Base-by-base conservation (phyloP, 2,329 filamentous ascomycete species). In the Fusarium globosum region DNA sequence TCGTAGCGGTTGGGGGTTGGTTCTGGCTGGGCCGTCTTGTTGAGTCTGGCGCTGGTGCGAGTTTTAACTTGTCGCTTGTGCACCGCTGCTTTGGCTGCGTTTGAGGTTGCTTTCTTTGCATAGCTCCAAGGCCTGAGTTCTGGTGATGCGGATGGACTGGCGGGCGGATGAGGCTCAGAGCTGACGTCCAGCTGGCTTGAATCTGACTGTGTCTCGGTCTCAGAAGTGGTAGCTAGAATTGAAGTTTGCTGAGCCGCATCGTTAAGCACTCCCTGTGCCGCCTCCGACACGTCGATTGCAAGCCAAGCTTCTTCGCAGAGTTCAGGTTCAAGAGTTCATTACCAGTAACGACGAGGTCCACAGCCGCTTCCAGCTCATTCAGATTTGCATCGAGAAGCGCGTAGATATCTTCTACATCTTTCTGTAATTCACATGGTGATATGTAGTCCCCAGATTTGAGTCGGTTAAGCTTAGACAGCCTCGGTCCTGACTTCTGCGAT, bases 181-280 rank as follows among this genome's bases (percentile, higher is more conserved):
- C 6, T 43, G 11, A 43, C n/a, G 6, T 23, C 15, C 15, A 15
- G n/a, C 0, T 11, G n/a, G 41, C 41, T 23, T 16, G 41, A 0
- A 23, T 6, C 11, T 23, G 41, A 10, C 10, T 43, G 41, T 12
- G 10, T 10, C 15, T 43, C 15, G 4, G 23, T 8, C 15, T 16
- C 10, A 16, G 9, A 16, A 16, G n/a, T 23, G 15, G 41, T 0
- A 23, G n/a, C 41, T 5, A 16, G 15, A 23, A 11, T 2, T 7
- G n/a, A 4, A 16, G 15, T 3, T 23, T 16, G 41, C 15, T 23
- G 6, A 43, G 41, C 7, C n/a, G n/a, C 0, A n/a, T 7, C 9
- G 14, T 2, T 7, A 0, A 0, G 23, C 9, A n/a, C 9, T 4
- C 4, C 9, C 4, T 42, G 1, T 16, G n/a, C 1, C 15, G 41